Conservation (phyloP, 108 stramenopile species). For the Aurantiochytrium sp. region DNA sequence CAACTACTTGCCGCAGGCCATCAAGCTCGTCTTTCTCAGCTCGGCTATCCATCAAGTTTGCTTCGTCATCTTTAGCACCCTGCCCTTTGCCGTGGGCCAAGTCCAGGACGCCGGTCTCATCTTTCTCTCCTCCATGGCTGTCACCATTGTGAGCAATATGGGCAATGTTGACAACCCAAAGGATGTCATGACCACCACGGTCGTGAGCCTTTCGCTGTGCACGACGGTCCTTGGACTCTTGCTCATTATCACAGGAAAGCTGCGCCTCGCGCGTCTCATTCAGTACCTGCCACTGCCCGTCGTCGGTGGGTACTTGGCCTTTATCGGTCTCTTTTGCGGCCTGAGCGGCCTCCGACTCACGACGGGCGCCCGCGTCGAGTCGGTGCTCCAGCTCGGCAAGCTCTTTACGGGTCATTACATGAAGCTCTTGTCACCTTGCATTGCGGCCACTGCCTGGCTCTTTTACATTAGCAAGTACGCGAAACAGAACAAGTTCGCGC, state of each 20-base stretch:
- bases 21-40: constrained; percentile 63
- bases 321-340: constrained; percentile 92
- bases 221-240: constrained; percentile 74
- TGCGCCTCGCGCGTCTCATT: constrained; percentile 74
- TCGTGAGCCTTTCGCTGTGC: constrained; percentile 59
- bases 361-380: constrained; percentile 45
- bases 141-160: constrained; percentile 50
- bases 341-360: constrained; percentile 76
- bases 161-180: neutral
- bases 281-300: constrained; percentile 84
- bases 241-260: constrained; percentile 69
- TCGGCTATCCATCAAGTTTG: constrained; percentile 82
- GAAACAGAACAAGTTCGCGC: constrained; percentile 53
- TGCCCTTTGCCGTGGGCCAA: constrained; percentile 87
- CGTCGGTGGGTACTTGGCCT: constrained; percentile 92
- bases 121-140: constrained; percentile 80
- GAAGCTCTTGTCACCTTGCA: constrained; percentile 68
- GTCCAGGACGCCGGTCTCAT: constrained; percentile 97
- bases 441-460: constrained; percentile 54
- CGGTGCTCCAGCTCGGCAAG: constrained; percentile 55
- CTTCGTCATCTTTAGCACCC: constrained; percentile 66
- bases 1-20: constrained; percentile 38
- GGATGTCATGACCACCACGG: constrained; percentile 33
- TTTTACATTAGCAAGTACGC: constrained; percentile 65
- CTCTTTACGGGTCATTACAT: constrained; percentile 38